phyloP scores from a whole-genome alignment of 768 basidiomycete species.

The Russula emetica region DNA sequence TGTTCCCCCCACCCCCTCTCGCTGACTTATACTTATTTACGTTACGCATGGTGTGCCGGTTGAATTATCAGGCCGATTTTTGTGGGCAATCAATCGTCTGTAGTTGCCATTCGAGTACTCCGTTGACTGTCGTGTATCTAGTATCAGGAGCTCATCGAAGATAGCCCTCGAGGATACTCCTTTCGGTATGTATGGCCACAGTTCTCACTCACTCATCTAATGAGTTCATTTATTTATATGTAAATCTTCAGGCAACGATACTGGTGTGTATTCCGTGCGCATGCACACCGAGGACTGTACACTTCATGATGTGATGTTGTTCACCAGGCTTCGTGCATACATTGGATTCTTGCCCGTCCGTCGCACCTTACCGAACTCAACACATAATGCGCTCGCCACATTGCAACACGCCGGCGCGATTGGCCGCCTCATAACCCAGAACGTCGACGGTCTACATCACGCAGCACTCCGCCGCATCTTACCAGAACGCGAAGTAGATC shows the following conservation, averaged over 20 bases:
- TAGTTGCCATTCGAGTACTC: neutral
- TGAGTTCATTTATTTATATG: neutral
- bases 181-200: constrained; percentile 61
- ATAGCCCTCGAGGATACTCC: constrained; percentile 58
- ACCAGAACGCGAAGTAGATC: constrained; percentile 36
- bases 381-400: constrained; percentile 82
- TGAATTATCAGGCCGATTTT: constrained; percentile 29
- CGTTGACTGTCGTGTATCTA: constrained; percentile 31
- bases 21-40: neutral
- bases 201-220: neutral
- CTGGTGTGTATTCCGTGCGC: constrained; percentile 45
- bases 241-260: constrained; percentile 65
- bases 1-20: neutral
- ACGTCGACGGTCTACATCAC: constrained; percentile 92
- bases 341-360: constrained; percentile 84
- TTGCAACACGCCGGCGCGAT: constrained; percentile 65
- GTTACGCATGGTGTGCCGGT: neutral
- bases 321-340: constrained; percentile 59
- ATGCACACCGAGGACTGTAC: neutral
- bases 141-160: constrained; percentile 80
- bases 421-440: constrained; percentile 71
- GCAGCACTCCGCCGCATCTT: constrained; percentile 58
- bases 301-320: neutral
- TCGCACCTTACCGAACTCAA: constrained; percentile 81
- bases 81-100: constrained; percentile 10